These are phyloP conservation scores for Populus trichocarpa DNA, from an alignment of 441 rosid genomes.

Conservation along the genomic window DNA sequence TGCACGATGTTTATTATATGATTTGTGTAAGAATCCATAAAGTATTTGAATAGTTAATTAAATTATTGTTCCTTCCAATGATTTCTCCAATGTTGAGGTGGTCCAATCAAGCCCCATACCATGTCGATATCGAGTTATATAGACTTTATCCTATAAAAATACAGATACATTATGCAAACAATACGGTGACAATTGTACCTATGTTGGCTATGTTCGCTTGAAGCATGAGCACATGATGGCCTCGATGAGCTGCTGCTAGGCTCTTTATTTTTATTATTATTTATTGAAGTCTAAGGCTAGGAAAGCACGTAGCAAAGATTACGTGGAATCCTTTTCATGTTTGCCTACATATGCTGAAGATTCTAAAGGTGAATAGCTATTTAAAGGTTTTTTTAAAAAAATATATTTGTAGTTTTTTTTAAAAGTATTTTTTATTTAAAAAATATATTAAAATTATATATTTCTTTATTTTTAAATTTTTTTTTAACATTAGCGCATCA, in stretches of 20 bases:
- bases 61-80: background rate
- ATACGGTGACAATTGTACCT: background rate
- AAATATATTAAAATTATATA: no score
- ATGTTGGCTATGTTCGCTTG: background rate
- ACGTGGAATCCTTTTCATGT: no score
- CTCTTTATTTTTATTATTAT: no score
- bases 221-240: background rate
- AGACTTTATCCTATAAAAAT: background rate
- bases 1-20: background rate
- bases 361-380: no score
- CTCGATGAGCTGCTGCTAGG: background rate
- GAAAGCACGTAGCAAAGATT: no score
- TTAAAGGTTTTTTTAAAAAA: no score
- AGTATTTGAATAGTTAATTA: background rate
- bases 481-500: no score
- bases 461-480: no score
- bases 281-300: no score
- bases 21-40: background rate
- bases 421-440: no score
- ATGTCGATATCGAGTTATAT: background rate
- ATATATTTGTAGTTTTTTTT: no score
- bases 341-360: no score
- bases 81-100: background rate
- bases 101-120: background rate
- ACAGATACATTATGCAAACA: background rate